These are phyloP conservation scores for Nigrospora oryzae DNA, from an alignment of 2,329 filamentous ascomycete genomes.

Conservation along the genomic window DNA sequence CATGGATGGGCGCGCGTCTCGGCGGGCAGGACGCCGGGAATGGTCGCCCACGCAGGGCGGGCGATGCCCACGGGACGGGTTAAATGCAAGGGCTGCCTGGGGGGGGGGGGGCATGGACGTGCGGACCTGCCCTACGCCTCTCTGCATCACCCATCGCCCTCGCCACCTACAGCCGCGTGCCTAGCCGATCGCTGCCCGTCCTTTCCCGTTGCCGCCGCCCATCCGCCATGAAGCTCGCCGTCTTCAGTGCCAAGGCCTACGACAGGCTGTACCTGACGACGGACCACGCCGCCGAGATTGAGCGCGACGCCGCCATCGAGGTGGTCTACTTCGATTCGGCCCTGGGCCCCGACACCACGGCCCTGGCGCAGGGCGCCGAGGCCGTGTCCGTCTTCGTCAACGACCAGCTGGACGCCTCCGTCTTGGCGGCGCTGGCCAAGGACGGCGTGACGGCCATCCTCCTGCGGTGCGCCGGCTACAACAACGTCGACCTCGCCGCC, in stretches of 20 bases:
- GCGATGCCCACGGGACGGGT: too few relatives aligned
- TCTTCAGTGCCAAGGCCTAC: slow-evolving; percentile 59
- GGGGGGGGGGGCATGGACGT: too few relatives aligned
- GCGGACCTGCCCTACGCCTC: too few relatives aligned
- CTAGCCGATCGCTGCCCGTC: neutral
- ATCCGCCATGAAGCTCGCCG: slow-evolving; percentile 43
- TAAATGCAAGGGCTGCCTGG: too few relatives aligned
- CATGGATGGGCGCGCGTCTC: too few relatives aligned
- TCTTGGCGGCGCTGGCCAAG: slow-evolving; percentile 40
- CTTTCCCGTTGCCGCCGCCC: neutral
- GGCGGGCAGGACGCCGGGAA: too few relatives aligned
- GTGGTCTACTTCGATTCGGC: slow-evolving; percentile 51
- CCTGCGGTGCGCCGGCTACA: slow-evolving; percentile 60
- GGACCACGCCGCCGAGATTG: slow-evolving; percentile 25
- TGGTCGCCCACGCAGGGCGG: too few relatives aligned
- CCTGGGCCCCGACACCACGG: slow-evolving; percentile 45
- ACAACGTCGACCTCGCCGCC: slow-evolving; percentile 53
- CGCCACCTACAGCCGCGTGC: too few relatives aligned
- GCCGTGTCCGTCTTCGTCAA: slow-evolving; percentile 65
- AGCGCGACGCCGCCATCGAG: slow-evolving; percentile 29
- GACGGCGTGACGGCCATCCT: slow-evolving; percentile 49
- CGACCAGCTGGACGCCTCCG: slow-evolving; percentile 42
- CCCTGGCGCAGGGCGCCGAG: slow-evolving; percentile 40
- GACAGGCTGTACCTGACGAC: slow-evolving; percentile 46
- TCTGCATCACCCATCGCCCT: too few relatives aligned